A percentile compares a stretch with the other conserved stretches of the same genome.
Conservation (phyloP, 257 asterid species). For the Petunia secreta region DNA sequence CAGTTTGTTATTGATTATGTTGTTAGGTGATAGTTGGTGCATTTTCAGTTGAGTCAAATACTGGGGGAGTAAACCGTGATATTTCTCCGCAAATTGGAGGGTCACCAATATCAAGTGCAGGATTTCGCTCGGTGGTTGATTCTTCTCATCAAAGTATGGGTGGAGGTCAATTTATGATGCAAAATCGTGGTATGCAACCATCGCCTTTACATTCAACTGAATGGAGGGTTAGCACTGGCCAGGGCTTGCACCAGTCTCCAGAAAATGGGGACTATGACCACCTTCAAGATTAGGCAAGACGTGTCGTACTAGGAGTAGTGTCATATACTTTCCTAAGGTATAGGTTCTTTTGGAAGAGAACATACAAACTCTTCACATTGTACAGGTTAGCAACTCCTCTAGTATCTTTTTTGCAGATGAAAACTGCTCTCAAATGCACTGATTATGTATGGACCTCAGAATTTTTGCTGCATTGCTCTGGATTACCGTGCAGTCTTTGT, state of each 20-base stretch:
- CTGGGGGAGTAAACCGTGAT: slow-evolving; percentile 40
- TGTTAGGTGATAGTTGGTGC: slow-evolving; percentile 58
- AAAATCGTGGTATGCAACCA: slow-evolving; percentile 44
- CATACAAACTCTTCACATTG: slow-evolving; percentile 34
- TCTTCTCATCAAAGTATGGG: slow-evolving; percentile 48
- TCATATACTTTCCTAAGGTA: slow-evolving; percentile 26
- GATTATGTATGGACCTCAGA: slow-evolving; percentile 25
- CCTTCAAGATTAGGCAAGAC: slow-evolving; percentile 35
- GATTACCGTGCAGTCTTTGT: slow-evolving; percentile 20
- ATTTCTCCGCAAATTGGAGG: slow-evolving; percentile 47
- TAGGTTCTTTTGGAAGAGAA: slow-evolving; percentile 28
- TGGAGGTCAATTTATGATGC: slow-evolving; percentile 50
- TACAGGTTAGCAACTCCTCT: slow-evolving; percentile 40
- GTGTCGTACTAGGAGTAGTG: slow-evolving; percentile 16
- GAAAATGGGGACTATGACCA: slow-evolving; percentile 53
- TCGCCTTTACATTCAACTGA: slow-evolving; percentile 43
- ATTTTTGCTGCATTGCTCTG: slow-evolving; percentile 23
- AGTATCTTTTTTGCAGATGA: slow-evolving; percentile 31
- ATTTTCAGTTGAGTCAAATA: slow-evolving; percentile 45
- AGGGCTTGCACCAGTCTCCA: slow-evolving; percentile 50
- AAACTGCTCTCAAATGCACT: slow-evolving; percentile 19
- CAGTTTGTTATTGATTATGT: slow-evolving; percentile 4
- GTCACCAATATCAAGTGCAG: slow-evolving; percentile 41
- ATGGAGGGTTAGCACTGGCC: slow-evolving; percentile 45
- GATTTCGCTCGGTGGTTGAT: slow-evolving; percentile 47